A percentile compares a stretch with the other conserved stretches of the same genome.
These are phyloP conservation scores for Brachypodium distachyon DNA, from an alignment of 202 grass and related monocot genomes.

Conservation along the genomic window DNA sequence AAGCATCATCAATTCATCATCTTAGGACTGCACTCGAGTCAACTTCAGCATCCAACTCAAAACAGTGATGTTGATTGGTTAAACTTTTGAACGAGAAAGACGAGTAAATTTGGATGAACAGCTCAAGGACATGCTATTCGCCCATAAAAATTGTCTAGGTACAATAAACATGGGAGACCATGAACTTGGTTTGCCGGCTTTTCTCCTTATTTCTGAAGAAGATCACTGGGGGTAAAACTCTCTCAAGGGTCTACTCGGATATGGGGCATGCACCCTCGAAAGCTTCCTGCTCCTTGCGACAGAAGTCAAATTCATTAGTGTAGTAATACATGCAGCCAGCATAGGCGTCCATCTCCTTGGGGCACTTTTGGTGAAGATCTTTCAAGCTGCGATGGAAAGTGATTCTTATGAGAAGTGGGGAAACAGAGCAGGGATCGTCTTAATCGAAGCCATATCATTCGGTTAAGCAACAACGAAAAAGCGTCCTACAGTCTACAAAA, in stretches of 20 bases:
- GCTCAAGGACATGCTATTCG: slow-evolving; percentile 16
- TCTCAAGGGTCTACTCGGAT: slow-evolving; percentile 47
- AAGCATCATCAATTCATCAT: not conserved
- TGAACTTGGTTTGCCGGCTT: slow-evolving; percentile 36
- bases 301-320: slow-evolving; percentile 92
- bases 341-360: slow-evolving; percentile 88
- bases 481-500: not conserved
- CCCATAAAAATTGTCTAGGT: slow-evolving; percentile 21
- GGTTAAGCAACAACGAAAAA: not conserved
- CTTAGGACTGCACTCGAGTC: slow-evolving; percentile 3
- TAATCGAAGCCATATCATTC: not conserved
- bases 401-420: not conserved
- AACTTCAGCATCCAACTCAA: slow-evolving; percentile 12
- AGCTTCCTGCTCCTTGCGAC: slow-evolving; percentile 85
- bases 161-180: slow-evolving; percentile 47
- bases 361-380: slow-evolving; percentile 80
- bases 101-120: not conserved
- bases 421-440: not conserved
- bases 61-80: slow-evolving; percentile 6
- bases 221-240: slow-evolving; percentile 14
- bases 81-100: not conserved
- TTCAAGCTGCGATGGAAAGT: slow-evolving; percentile 49
- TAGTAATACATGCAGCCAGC: slow-evolving; percentile 98
- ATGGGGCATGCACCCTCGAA: slow-evolving; percentile 70
- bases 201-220: slow-evolving; percentile 57